Percentiles rank a stretch among this genome's conserved stretches.
phyloP scores from a whole-genome alignment of 257 asterid genomes.

The Fraxinus anomala region DNA sequence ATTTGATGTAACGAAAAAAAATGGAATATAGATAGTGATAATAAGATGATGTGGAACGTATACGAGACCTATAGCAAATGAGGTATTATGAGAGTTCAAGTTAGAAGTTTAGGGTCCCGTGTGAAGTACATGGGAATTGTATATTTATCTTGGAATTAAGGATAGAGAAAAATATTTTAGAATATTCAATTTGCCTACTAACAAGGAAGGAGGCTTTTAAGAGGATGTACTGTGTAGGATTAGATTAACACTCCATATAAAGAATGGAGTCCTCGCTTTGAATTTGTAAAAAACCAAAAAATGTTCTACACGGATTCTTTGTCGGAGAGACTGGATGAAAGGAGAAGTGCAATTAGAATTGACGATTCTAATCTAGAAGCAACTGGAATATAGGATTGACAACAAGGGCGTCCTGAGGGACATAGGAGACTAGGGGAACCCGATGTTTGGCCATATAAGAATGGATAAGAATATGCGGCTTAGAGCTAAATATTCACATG shows the following conservation, averaged over 20 bases:
- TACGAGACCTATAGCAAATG: not conserved
- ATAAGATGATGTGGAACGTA: not conserved
- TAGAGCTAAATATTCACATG: too few species aligned
- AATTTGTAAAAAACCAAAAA: not conserved
- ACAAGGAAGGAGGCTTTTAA: not conserved
- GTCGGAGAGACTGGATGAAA: not conserved
- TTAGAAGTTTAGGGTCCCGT: not conserved
- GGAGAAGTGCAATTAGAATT: not conserved
- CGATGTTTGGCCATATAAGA: not conserved
- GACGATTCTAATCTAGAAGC: not conserved
- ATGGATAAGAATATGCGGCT: not conserved
- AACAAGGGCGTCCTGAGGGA: not conserved
- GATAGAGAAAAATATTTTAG: not conserved
- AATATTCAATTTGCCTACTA: not conserved
- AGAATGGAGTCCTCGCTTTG: not conserved
- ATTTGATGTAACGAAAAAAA: too few species aligned
- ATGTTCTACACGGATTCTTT: not conserved
- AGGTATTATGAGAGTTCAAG: not conserved
- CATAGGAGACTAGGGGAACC: not conserved
- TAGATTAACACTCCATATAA: not conserved
- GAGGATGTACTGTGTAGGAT: not conserved
- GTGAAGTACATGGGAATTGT: not conserved
- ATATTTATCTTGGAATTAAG: not conserved
- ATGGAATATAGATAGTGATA: not conserved
- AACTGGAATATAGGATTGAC: not conserved